Evolutionary conservation across 2,329 filamentous ascomycete genomes (phyloP), one percentile per base, ranked within the genome.

Genomic region (Stachybotrys echinatus): DNA sequence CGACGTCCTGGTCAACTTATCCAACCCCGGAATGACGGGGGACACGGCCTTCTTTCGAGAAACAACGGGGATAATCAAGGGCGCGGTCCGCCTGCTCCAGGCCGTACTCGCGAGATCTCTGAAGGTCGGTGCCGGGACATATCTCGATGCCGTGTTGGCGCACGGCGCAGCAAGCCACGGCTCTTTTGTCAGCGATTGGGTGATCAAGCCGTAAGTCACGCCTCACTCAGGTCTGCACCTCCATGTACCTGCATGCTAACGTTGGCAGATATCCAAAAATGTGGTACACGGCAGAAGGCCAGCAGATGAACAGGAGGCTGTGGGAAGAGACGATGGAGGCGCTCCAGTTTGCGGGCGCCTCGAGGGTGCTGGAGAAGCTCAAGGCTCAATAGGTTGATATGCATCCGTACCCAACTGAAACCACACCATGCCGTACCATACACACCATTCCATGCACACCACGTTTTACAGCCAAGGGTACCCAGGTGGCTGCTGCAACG

Each of bases 1-100:
- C 2, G 67, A 74, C 34, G 68, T 75, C 0, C 52, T 73, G 7
- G 60, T 79, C 39, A 79, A 77, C 48, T 52, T 75, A 2, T 73
- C 71, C 1, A 74, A 76, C 19, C 76, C 76, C 1, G 76, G 72
- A 0, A 62, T 68, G 42, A 63, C 69, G 7, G 68, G 63, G 34
- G 74, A 71, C 3, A 79, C 77, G 0, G 55, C 60, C 0, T 60
- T 81, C 3, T 53, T 57, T 17, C 65, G 70, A 1, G 66, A 72
- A 2, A 51, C 58, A 1, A 50, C 51, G 10, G 48, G 58, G 1
- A 4, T 64, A 1, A 6, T 60, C 1, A 52, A 46, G 5, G 40
- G 58, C 1, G 12, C 63, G 0, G 7, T 23, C 2, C 17, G 20
- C 4, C 6, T 51, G 0, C 4, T 52, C 21, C 59, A 59, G 42